Percentiles rank a stretch among this genome's conserved stretches.
phyloP scores from a whole-genome alignment of 2,329 filamentous ascomycete genomes.

The Westerdykella sp. region DNA sequence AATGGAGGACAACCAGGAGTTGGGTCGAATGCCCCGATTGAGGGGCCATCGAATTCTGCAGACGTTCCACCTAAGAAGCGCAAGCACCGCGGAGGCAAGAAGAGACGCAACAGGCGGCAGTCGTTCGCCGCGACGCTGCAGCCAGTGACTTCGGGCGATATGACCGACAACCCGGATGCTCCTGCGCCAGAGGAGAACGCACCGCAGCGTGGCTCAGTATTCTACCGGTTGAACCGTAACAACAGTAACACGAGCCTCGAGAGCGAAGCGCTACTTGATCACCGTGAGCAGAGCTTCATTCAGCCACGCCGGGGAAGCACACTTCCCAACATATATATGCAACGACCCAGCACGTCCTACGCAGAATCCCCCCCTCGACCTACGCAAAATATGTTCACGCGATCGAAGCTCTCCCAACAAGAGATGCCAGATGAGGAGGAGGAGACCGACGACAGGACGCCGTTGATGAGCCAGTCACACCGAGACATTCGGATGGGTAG shows the following conservation, averaged over 20 bases:
- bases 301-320: slow-evolving; percentile 40
- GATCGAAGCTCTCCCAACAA: slow-evolving; percentile 27
- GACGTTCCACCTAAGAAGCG: slow-evolving; percentile 53
- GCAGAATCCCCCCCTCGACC: slow-evolving; percentile 15
- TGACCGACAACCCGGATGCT: slow-evolving; percentile 46
- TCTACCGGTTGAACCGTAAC: slow-evolving; percentile 53
- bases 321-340: slow-evolving; percentile 16
- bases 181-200: not conserved
- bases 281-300: slow-evolving; percentile 53
- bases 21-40: not conserved
- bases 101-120: slow-evolving; percentile 67
- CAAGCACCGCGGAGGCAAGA: slow-evolving; percentile 70
- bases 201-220: slow-evolving; percentile 34
- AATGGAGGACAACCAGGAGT: not conserved
- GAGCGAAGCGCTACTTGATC: slow-evolving; percentile 80
- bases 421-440: slow-evolving; percentile 38
- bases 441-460: slow-evolving; percentile 48
- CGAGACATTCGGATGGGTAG: slow-evolving; percentile 28
- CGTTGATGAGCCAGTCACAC: slow-evolving; percentile 44
- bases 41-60: no score
- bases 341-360: slow-evolving; percentile 24
- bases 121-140: slow-evolving; percentile 60
- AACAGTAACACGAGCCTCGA: slow-evolving; percentile 81
- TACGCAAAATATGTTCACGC: slow-evolving; percentile 12
- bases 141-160: slow-evolving; percentile 52